Conservation (phyloP, 2,329 filamentous ascomycete species). For the Delphinella strobiligena region DNA sequence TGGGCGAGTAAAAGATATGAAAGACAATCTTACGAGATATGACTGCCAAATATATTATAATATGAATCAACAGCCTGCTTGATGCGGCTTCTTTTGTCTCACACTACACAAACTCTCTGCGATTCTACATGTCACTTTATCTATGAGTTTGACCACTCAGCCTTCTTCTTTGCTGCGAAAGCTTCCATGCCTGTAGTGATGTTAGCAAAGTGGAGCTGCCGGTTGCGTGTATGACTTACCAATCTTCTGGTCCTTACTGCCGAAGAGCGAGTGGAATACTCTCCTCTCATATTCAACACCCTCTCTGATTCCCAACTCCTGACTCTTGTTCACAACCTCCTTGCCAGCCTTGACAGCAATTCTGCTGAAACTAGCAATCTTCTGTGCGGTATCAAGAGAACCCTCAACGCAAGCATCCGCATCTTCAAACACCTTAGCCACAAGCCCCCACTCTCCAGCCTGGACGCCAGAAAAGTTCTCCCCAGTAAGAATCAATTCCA, state of each 20-base stretch:
- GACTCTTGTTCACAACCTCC: conserved; percentile 99
- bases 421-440: conserved; percentile 66
- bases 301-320: conserved; percentile 76
- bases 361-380: conserved; percentile 73
- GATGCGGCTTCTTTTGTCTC: too few species aligned
- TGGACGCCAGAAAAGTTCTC: conserved; percentile 73
- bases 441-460: conserved; percentile 82
- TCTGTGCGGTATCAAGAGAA: conserved; percentile 72
- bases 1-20: neutral
- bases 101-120: too few species aligned
- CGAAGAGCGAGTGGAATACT: conserved; percentile 87
- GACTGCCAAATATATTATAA: too few species aligned
- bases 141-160: conserved; percentile 77
- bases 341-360: conserved; percentile 86
- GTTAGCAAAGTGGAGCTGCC: conserved; percentile 6
- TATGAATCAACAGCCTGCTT: too few species aligned
- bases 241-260: conserved; percentile 92
- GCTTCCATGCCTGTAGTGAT: conserved; percentile 58
- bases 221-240: conserved; percentile 36
- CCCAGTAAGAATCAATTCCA: conserved; percentile 85
- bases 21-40: too few species aligned
- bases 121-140: too few species aligned
- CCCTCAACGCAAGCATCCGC: conserved; percentile 74
- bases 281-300: conserved; percentile 91
- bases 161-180: conserved; percentile 88